Conservation (phyloP, 2,329 filamentous ascomycete species). For the Hortaea werneckii region DNA sequence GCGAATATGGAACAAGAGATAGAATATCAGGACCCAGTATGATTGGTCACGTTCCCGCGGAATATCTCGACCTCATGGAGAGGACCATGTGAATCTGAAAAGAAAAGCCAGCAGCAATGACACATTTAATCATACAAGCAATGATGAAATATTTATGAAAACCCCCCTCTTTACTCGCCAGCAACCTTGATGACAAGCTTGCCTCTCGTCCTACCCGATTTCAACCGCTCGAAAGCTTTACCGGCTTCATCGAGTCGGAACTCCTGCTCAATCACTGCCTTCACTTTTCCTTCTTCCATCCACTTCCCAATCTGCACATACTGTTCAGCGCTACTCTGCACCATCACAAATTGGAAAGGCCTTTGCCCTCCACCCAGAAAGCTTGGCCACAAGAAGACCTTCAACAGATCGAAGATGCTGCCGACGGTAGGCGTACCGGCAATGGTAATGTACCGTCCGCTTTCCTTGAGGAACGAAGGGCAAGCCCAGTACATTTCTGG, state of each 20-base stretch:
- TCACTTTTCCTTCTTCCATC: slow-evolving; percentile 50
- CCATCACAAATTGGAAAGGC: slow-evolving; percentile 30
- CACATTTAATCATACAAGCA: neutral
- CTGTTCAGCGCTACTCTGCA: slow-evolving; percentile 33
- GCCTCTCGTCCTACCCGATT: slow-evolving; percentile 45
- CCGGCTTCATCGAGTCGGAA: slow-evolving; percentile 48
- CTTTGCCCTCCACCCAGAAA: slow-evolving; percentile 41
- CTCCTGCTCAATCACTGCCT: slow-evolving; percentile 44
- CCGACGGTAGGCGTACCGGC: slow-evolving; percentile 28
- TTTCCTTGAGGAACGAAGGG: slow-evolving; percentile 40
- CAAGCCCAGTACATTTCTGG: slow-evolving; percentile 43
- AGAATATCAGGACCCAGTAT: no score
- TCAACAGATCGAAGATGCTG: slow-evolving; percentile 14
- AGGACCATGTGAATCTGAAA: no score
- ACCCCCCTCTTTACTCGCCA: neutral
- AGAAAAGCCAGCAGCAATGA: no score
- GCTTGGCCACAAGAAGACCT: slow-evolving; percentile 34
- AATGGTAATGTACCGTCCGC: slow-evolving; percentile 45
- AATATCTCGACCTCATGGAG: no score
- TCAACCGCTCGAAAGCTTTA: slow-evolving; percentile 49
- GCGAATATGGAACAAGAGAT: no score
- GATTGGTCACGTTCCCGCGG: no score
- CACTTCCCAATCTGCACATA: slow-evolving; percentile 42
- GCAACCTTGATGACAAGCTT: slow-evolving; percentile 43
- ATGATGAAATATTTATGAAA: neutral